Conservation (phyloP, 306 rosid species). For the Carpinus fangiana region DNA sequence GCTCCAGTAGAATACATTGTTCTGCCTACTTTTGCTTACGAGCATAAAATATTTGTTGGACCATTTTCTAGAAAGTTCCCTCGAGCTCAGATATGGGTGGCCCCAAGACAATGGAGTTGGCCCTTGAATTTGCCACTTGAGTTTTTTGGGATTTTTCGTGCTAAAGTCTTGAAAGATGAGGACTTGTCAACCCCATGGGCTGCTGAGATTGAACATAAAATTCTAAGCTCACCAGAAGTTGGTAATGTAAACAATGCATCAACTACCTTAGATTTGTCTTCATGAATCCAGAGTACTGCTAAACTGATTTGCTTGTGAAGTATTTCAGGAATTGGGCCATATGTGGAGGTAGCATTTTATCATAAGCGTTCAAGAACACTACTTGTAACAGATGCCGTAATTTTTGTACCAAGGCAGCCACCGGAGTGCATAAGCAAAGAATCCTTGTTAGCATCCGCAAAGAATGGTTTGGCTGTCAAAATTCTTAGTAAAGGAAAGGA, state of each 20-base stretch:
- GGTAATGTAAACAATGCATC: slow-evolving; percentile 49
- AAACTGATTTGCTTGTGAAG: slow-evolving; percentile 37
- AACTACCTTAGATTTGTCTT: not conserved
- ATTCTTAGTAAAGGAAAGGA: slow-evolving; percentile 83
- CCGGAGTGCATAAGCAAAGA: slow-evolving; percentile 89
- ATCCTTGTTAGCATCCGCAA: slow-evolving; percentile 84
- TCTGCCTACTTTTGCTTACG: slow-evolving; percentile 93
- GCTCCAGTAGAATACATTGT: slow-evolving; percentile 87
- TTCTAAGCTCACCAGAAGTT: slow-evolving; percentile 95
- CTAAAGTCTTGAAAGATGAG: slow-evolving; percentile 69
- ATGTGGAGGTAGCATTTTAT: slow-evolving; percentile 94
- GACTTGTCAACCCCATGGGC: slow-evolving; percentile 83
- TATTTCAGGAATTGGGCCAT: slow-evolving; percentile 86
- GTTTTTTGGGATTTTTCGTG: slow-evolving; percentile 82
- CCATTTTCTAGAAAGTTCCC: slow-evolving; percentile 95
- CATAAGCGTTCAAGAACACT: slow-evolving; percentile 86
- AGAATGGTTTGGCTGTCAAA: slow-evolving; percentile 91
- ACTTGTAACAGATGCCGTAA: slow-evolving; percentile 89
- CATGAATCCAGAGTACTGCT: slow-evolving; percentile 5
- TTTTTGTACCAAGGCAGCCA: slow-evolving; percentile 87
- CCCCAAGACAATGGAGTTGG: slow-evolving; percentile 99
- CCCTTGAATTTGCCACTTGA: slow-evolving; percentile 89
- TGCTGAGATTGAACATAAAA: slow-evolving; percentile 80
- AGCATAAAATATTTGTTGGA: slow-evolving; percentile 93
- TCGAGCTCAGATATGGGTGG: slow-evolving; percentile 88